Conservation (phyloP, 768 basidiomycete genomes). For the Tulasnella sp. region DNA sequence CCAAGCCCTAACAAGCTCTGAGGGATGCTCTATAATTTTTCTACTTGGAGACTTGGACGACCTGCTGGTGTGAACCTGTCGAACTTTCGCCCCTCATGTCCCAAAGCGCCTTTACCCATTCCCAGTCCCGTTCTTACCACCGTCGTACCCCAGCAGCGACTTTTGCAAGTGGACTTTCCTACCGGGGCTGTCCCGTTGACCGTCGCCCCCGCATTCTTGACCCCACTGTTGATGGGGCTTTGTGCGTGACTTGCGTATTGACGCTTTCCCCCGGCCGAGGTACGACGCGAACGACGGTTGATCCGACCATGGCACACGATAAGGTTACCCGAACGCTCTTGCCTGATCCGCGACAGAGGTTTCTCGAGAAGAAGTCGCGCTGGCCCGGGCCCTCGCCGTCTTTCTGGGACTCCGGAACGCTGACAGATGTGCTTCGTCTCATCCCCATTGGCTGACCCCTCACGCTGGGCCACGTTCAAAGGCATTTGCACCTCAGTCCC, state of each 20-base stretch:
- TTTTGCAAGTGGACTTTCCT: slow-evolving; percentile 11
- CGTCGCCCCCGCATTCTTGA: slow-evolving; percentile 5
- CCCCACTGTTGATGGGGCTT: neutral
- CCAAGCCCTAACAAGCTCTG: slow-evolving; percentile 9
- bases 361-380: neutral
- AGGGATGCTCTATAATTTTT: neutral
- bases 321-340: slow-evolving; percentile 19
- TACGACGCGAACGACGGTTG: slow-evolving; percentile 1
- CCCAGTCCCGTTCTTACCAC: neutral
- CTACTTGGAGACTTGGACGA: neutral
- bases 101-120: slow-evolving; percentile 1
- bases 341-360: neutral
- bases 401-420: neutral
- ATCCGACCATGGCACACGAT: slow-evolving; percentile 14
- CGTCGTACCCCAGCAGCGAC: slow-evolving; percentile 11
- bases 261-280: slow-evolving; percentile 11
- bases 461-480: neutral
- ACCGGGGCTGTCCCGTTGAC: neutral
- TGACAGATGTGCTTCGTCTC: neutral
- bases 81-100: slow-evolving; percentile 11
- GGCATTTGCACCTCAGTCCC: slow-evolving; percentile 8
- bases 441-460: neutral
- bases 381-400: slow-evolving; percentile 9
- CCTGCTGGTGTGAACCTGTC: neutral
- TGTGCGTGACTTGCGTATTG: neutral